Percentiles rank a stretch among this genome's conserved stretches.
Conservation (phyloP, 129 eudicot genomes). For the Flaveria ramosissima region DNA sequence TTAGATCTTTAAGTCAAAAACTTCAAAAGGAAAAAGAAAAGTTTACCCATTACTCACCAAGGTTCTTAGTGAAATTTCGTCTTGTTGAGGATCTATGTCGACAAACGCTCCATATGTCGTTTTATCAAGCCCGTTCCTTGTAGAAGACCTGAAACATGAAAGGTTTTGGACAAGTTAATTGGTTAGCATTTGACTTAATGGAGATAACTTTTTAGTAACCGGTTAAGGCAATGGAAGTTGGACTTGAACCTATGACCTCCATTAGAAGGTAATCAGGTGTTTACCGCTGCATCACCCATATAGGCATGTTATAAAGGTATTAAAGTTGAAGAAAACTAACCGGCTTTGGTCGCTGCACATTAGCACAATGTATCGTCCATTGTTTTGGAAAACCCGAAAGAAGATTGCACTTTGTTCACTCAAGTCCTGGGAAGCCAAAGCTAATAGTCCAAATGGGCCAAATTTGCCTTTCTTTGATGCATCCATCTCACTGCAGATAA, state of each 20-base stretch:
- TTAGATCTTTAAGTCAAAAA: neutral
- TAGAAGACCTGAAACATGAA: conserved; percentile 49
- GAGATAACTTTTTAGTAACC: no score
- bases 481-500: conserved; percentile 42
- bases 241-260: no score
- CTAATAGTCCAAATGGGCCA: conserved; percentile 87
- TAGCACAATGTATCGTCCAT: conserved; percentile 47
- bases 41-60: conserved; percentile 36
- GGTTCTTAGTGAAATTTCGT: conserved; percentile 56
- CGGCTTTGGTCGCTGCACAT: conserved; percentile 94
- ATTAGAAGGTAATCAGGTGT: no score
- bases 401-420: conserved; percentile 69
- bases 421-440: conserved; percentile 63
- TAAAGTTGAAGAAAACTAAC: no score
- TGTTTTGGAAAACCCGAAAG: conserved; percentile 49
- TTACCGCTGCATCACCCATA: no score
- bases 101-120: conserved; percentile 52
- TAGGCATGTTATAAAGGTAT: no score
- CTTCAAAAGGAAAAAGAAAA: neutral
- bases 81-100: conserved; percentile 49
- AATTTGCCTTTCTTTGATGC: conserved; percentile 49
- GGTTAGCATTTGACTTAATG: conserved; percentile 7
- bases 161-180: neutral
- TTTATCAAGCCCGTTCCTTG: conserved; percentile 39
- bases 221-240: no score